Percentiles rank a stretch among this genome's conserved stretches.
Conservation (phyloP, 139 green algal genomes). For the Chlamydomonas schloesseri region DNA sequence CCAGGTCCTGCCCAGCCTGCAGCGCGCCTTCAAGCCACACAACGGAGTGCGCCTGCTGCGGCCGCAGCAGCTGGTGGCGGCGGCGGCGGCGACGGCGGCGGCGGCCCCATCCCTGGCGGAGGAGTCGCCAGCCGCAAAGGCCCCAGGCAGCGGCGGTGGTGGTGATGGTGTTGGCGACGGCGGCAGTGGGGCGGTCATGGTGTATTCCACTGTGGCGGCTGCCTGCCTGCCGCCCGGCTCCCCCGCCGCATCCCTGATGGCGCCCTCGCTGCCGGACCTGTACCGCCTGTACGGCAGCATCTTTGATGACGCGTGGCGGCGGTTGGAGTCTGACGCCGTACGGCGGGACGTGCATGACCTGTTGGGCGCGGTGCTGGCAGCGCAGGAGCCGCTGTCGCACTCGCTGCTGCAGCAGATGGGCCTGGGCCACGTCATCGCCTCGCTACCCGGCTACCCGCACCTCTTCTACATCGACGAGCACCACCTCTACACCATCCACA, state of each 20-base stretch:
- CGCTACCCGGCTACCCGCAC: background rate
- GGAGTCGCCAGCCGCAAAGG: too few species aligned
- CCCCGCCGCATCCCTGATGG: background rate
- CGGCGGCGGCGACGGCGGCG: background rate
- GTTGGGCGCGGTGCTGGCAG: background rate
- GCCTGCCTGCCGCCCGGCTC: background rate
- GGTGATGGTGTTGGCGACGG: background rate
- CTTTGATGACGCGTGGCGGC: background rate
- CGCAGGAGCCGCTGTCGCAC: background rate
- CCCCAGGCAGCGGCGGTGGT: too few species aligned
- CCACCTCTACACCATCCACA: slow-evolving; percentile 1
- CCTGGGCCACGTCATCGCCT: background rate
- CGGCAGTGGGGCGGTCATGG: background rate
- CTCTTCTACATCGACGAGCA: background rate
- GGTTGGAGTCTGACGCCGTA: background rate
- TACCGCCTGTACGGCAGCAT: background rate
- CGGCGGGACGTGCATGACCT: background rate
- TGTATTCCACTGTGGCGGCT: background rate
- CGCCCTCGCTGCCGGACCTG: background rate
- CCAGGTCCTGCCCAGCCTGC: background rate
- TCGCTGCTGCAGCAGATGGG: slow-evolving; percentile 5
- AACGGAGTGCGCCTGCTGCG: background rate
- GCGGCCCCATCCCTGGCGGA: too few species aligned
- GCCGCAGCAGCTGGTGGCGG: background rate
- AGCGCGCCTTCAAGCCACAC: background rate